A percentile compares a stretch with the other conserved stretches of the same genome.
Evolutionary conservation across 2,329 filamentous ascomycete genomes (phyloP).

Genomic region (Teratosphaeria epicoccoides): DNA sequence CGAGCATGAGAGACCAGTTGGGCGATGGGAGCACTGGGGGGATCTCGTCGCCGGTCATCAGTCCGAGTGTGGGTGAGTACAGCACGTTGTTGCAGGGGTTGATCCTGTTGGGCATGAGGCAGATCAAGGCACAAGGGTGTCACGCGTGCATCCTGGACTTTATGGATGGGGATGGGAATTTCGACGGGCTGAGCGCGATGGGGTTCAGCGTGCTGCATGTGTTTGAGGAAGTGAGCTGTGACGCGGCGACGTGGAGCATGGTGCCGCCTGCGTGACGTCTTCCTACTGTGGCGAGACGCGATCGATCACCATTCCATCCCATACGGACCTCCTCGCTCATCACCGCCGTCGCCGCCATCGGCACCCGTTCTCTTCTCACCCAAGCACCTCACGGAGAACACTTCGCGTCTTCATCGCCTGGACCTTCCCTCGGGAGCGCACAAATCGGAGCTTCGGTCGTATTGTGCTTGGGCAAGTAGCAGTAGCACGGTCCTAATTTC

Average conservation of each 20-base stretch:
- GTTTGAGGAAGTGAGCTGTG: constrained; percentile 70
- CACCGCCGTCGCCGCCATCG: too few relatives aligned
- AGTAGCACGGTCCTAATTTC: too few relatives aligned
- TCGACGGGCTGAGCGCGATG: constrained; percentile 65
- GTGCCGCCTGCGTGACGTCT: constrained; percentile 18
- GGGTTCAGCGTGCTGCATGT: constrained; percentile 69
- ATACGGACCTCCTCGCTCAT: too few relatives aligned
- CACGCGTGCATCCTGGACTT: constrained; percentile 66
- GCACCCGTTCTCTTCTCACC: too few relatives aligned
- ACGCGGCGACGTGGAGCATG: constrained; percentile 49
- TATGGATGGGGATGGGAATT: constrained; percentile 60
- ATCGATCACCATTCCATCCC: too few relatives aligned
- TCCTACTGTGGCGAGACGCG: too few relatives aligned
- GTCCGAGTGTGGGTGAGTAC: constrained; percentile 55
- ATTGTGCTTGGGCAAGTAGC: too few relatives aligned
- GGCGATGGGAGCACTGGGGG: constrained; percentile 53
- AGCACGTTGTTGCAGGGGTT: constrained; percentile 66
- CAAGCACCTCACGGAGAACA: too few relatives aligned
- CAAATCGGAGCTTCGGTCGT: too few relatives aligned
- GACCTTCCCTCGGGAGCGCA: too few relatives aligned
- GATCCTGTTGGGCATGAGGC: constrained; percentile 67
- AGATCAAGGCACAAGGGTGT: constrained; percentile 69
- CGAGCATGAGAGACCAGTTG: constrained; percentile 48
- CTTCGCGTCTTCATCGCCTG: too few relatives aligned
- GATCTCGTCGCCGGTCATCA: constrained; percentile 70